Percentiles rank a stretch among this genome's conserved stretches.
Evolutionary conservation across 441 rosid genomes (phyloP).

Genomic region (Gossypium davidsonii): DNA sequence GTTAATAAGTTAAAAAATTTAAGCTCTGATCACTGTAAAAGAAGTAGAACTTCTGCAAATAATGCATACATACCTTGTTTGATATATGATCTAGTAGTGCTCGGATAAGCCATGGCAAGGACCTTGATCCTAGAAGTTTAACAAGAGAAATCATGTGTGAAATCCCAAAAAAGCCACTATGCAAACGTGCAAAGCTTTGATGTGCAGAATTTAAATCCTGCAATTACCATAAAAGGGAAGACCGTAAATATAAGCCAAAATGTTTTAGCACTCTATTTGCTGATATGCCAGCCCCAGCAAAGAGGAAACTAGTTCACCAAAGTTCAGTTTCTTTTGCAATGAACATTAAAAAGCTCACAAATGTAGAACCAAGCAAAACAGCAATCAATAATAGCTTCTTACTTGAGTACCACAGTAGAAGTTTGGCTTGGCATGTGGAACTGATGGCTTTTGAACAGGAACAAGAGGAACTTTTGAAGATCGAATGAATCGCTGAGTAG

Average conservation of each 20-base stretch:
- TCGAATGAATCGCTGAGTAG: slow-evolving; percentile 91
- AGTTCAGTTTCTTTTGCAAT: background rate
- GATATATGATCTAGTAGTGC: slow-evolving; percentile 94
- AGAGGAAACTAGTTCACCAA: background rate
- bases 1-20: background rate
- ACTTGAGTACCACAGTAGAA: slow-evolving; percentile 97
- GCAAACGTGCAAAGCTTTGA: slow-evolving; percentile 91
- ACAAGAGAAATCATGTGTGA: slow-evolving; percentile 85
- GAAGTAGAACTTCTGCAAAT: background rate
- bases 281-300: background rate
- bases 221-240: slow-evolving; percentile 13
- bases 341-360: background rate
- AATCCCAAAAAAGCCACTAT: slow-evolving; percentile 88
- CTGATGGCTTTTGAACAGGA: slow-evolving; percentile 90
- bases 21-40: background rate
- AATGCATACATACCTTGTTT: slow-evolving; percentile 58
- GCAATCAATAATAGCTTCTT: slow-evolving; percentile 25
- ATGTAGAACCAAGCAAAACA: slow-evolving; percentile 15
- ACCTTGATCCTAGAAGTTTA: slow-evolving; percentile 90
- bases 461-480: slow-evolving; percentile 65
- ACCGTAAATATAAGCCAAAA: slow-evolving; percentile 6
- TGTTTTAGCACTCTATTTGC: background rate
- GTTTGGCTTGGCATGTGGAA: slow-evolving; percentile 85
- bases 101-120: slow-evolving; percentile 96
- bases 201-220: slow-evolving; percentile 97